Evolutionary conservation across 1,139 yeast species (phyloP), one percentile per base, ranked within the genome.

Genomic region (Ogataea hybrid): DNA sequence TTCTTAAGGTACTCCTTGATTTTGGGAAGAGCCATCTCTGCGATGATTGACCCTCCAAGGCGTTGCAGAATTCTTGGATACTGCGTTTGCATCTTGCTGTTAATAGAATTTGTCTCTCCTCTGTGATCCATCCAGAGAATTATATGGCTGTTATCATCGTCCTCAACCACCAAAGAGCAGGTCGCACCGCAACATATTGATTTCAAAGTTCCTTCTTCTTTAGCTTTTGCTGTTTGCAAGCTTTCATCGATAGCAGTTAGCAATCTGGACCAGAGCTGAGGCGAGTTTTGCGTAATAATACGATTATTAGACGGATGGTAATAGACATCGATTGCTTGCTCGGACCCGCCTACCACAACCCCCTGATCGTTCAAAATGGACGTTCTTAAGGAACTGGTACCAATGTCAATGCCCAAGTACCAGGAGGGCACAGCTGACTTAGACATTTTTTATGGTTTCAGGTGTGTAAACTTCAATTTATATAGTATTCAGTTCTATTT

Each of bases 61-160:
- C 49, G 53, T 8, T 53, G 47, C 38, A 64, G 47, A 0, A 54
- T 41, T 1, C 32, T 33, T 2, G 44, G 43, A 4, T 14, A 14
- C 1, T n/a, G 20, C 2, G 54, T 51, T 25, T 39, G 32, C 25
- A 63, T 47, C 2, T 11, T 38, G 5, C 44, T 18, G 42, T 71
- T 71, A 12, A 76, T 53, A n/a, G 50, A 41, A 3, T 42, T 32
- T 2, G 72, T 56, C 49, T 75, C 71, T 3, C 50, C 39, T 47
- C 6, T 79, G 62, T 38, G 63, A 51, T 79, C 84, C 84, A 78
- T 79, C 84, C 84, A 79, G 41, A 79, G 64, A 6, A 79, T 63
- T 2, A 78, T 68, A 14, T 29, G 30, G 28, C 35, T 25, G 2
- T 50, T 62, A 6, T 50, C 42, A 0, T 33, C 38, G 0, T 38